Evolutionary conservation across 2,329 filamentous ascomycete genomes (phyloP), one percentile per base, ranked within the genome.

Genomic region (Aspergillus versicolor): DNA sequence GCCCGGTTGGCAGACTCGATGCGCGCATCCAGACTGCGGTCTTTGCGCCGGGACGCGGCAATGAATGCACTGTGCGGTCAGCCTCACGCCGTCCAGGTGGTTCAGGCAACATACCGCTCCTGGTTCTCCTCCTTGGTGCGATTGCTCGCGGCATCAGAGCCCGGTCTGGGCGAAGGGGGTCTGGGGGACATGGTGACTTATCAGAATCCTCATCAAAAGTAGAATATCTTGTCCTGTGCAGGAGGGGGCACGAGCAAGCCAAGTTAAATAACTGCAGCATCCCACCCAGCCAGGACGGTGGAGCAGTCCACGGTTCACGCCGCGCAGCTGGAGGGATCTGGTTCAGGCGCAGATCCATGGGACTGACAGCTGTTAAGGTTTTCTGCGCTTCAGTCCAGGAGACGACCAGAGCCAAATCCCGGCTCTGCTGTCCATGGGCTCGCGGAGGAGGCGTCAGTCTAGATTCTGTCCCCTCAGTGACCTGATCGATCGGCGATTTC

Each of bases 1-100:
- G 92, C 92, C 74, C 90, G 85, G 51, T 86, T 84, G 13, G 93
- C 92, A 3, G 92, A 97, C 71, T 96, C 90, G 17, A 96, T 84
- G 24, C 92, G 86, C 13, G 92, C 92, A 73, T 97, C 92, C 15
- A 96, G 78, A 69, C 89, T 93, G 53, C 92, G 86, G 68, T 97
- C 93, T 65, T 89, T 89, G 62, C 93, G 83, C 63, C 92, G 82
- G 5, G 93, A 97, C 3, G 92, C 92, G 12, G 92, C 92, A 65
- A 97, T 94, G 71, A 95, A 97, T 21, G 92, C 92, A 68, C 92
- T 88, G 5, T 9, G n/a, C 50, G 52, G 46, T 56, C 42, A 51
- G 34, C 21, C 21, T 21, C 21, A 21, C 21, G 21, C 21, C 21
- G 21, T 21, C 21, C 4, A 21, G 4, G 21, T 21, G 21, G 21